These are phyloP conservation scores for Bryum argenteum DNA, from an alignment of 225 moss, liverwort and hornwort species.

Conservation along the genomic window DNA sequence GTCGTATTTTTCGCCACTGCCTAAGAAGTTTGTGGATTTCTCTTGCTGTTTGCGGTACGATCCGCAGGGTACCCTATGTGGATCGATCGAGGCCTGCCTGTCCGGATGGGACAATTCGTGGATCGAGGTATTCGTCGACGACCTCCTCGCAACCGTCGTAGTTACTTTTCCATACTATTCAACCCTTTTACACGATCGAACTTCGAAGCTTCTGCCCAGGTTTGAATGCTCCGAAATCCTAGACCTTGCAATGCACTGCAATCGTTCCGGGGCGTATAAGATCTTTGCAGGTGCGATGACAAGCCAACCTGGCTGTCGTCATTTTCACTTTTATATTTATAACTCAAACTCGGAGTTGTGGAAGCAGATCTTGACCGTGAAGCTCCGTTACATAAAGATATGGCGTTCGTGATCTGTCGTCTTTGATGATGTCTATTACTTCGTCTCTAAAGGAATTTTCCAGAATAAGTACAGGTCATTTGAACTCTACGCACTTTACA, in stretches of 20 bases:
- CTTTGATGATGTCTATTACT: too few species aligned
- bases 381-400: too few species aligned
- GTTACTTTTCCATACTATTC: conserved; percentile 20
- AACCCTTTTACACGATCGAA: conserved; percentile 32
- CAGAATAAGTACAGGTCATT: too few species aligned
- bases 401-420: too few species aligned
- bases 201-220: conserved; percentile 15
- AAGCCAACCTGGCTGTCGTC: conserved; percentile 7
- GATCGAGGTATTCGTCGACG: too few species aligned
- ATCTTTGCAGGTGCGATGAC: conserved; percentile 17
- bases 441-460: too few species aligned
- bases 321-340: conserved; percentile 25
- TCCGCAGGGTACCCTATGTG: background rate
- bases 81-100: conserved; percentile 19
- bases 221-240: background rate
- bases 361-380: conserved; percentile 20
- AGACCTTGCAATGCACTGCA: conserved; percentile 25
- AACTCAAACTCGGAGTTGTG: conserved; percentile 21
- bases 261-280: conserved; percentile 17
- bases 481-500: too few species aligned
- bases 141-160: background rate
- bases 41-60: too few species aligned
- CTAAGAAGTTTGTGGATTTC: too few species aligned
- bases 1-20: too few species aligned
- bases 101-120: background rate